Percentiles rank a stretch among this genome's conserved stretches.
phyloP scores from a whole-genome alignment of 352 stramenopile species.

The Phytopythium litorale region DNA sequence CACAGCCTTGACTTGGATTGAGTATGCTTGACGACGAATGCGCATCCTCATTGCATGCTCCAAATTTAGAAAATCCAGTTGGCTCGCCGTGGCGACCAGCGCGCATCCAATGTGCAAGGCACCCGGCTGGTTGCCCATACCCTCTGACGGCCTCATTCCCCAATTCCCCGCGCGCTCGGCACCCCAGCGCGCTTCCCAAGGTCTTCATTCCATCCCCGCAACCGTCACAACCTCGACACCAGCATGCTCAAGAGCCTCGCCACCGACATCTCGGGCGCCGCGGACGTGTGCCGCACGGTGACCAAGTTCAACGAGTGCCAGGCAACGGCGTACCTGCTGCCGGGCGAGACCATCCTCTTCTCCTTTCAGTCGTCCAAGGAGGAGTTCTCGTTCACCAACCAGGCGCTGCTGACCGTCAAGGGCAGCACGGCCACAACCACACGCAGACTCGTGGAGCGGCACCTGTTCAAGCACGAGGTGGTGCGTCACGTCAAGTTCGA shows the following conservation, averaged over 20 bases:
- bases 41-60: no score
- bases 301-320: conserved; percentile 41
- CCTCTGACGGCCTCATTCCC: not conserved
- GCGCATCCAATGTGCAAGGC: no score
- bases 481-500: conserved; percentile 41
- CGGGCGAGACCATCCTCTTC: conserved; percentile 47
- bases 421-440: conserved; percentile 44
- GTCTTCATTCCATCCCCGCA: not conserved
- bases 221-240: not conserved
- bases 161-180: not conserved
- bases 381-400: conserved; percentile 66
- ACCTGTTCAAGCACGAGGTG: conserved; percentile 25
- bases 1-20: no score
- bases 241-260: conserved; percentile 44
- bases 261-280: conserved; percentile 40
- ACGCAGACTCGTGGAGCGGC: conserved; percentile 46
- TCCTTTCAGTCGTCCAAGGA: conserved; percentile 48
- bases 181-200: not conserved
- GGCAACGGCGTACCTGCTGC: conserved; percentile 44
- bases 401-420: conserved; percentile 37
- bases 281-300: conserved; percentile 48
- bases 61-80: no score
- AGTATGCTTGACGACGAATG: no score
- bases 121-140: no score
- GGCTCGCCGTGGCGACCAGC: no score